Conservation (phyloP, 306 rosid species). For the Cicer cuneatum region DNA sequence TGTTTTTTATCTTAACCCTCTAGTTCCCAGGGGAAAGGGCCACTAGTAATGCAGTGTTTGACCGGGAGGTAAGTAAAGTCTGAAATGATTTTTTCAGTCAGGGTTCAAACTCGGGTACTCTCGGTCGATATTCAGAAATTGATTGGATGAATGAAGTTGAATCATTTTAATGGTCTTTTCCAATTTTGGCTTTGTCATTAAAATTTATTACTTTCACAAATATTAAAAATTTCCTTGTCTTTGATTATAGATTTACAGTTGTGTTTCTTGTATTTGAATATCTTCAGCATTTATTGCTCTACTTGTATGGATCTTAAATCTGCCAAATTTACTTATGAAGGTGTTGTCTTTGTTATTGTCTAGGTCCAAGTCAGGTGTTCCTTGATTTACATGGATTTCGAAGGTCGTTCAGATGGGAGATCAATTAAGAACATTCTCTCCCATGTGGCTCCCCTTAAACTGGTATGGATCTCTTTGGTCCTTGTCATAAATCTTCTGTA, state of each 20-base stretch:
- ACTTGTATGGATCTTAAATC: constrained; percentile 41
- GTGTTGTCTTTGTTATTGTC: constrained; percentile 35
- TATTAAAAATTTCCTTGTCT: not conserved
- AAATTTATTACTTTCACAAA: not conserved
- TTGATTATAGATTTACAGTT: constrained; percentile 11
- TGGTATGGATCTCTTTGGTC: constrained; percentile 57
- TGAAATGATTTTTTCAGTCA: too few species aligned
- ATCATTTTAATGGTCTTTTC: constrained; percentile 24
- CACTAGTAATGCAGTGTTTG: too few species aligned
- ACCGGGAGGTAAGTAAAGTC: too few species aligned
- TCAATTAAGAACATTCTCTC: constrained; percentile 93
- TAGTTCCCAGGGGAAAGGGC: too few species aligned
- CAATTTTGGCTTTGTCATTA: constrained; percentile 18
- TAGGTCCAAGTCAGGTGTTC: constrained; percentile 91
- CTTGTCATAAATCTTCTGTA: constrained; percentile 12
- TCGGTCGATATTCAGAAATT: constrained; percentile 16
- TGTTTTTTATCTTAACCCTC: not conserved
- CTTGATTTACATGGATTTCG: constrained; percentile 89
- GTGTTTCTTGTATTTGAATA: constrained; percentile 12
- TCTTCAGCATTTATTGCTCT: constrained; percentile 1
- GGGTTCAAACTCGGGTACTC: too few species aligned
- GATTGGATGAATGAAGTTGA: constrained; percentile 26
- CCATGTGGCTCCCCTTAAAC: constrained; percentile 94
- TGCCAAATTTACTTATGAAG: constrained; percentile 13
- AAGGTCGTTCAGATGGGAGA: constrained; percentile 95